These are phyloP conservation scores for Ulota crispa DNA, from an alignment of 225 moss, liverwort and hornwort species.

Conservation along the genomic window DNA sequence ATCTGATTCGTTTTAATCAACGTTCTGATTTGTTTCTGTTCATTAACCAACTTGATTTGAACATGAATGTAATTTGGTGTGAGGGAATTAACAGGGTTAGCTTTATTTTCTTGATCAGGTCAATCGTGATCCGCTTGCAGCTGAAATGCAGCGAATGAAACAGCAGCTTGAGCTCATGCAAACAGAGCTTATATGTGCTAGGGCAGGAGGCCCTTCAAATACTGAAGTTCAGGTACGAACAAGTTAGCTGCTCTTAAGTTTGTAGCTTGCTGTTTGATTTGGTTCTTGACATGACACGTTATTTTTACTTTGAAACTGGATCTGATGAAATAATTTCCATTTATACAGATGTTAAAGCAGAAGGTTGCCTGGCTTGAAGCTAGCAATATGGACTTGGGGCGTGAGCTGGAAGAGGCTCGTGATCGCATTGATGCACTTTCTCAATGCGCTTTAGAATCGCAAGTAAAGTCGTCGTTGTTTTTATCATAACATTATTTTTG, in stretches of 20 bases:
- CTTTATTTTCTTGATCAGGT: slow-evolving; percentile 48
- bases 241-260: neutral
- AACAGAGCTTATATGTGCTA: slow-evolving; percentile 89
- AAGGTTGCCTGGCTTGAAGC: slow-evolving; percentile 89
- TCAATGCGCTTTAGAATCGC: slow-evolving; percentile 71
- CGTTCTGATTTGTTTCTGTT: neutral
- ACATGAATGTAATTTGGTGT: neutral
- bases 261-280: slow-evolving; percentile 6
- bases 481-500: neutral
- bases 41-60: neutral
- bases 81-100: neutral
- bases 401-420: slow-evolving; percentile 71
- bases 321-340: slow-evolving; percentile 23
- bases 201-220: slow-evolving; percentile 77
- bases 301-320: neutral
- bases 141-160: slow-evolving; percentile 94
- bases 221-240: slow-evolving; percentile 73
- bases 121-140: slow-evolving; percentile 91
- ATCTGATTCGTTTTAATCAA: neutral
- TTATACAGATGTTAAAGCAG: slow-evolving; percentile 78
- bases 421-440: slow-evolving; percentile 61
- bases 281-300: neutral
- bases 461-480: slow-evolving; percentile 43
- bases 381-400: slow-evolving; percentile 77
- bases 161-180: slow-evolving; percentile 97